Base-by-base conservation (phyloP, 306 rosid genomes). In the Prosopis cineraria region DNA sequence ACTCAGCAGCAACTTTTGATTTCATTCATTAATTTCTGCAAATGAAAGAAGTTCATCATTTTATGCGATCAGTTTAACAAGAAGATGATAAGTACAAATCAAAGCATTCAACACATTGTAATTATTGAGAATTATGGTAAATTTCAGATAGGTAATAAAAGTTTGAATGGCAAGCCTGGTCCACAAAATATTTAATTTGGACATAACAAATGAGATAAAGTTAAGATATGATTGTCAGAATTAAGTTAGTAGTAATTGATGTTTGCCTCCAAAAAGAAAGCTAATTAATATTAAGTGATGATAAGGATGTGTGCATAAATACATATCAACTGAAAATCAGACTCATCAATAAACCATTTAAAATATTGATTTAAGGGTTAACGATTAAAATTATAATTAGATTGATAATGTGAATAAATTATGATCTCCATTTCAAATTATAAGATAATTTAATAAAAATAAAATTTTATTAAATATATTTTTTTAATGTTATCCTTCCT, bases 81-180 rank as follows among this genome's bases (percentile, higher is more conserved):
- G 77, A 62, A 34, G 78, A 37, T 70, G 41, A 24, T 9, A 10
- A 22, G 7, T 3, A 7, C 10, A 83, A 84, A 79, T 73, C 86
- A 81, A 78, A 69, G 71, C 62, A n/a, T n/a, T n/a, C n/a, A 72
- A 16, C 60, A 79, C 82, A 85, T 24, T 3, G 31, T 78, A 74
- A 89, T 86, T 79, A 71, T 82, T 70, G 41, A 78, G 47, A 78
- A 83, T 85, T 80, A 83, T 85, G 77, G 24, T 63, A 70, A 72
- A 62, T 44, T 56, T 68, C 34, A 68, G 45, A 64, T 72, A 81
- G 45, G 63, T 53, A 72, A 72, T 33, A 53, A 55, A 76, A 77
- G 31, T 50, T 72, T 52, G 63, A 83, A 73, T 73, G 67, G 56
- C 41, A 33, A 79, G 39, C 53, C 52, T 60, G 80, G 84, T 75